Base-by-base conservation (phyloP, 2,329 filamentous ascomycete species). In the Colletotrichum sp. region DNA sequence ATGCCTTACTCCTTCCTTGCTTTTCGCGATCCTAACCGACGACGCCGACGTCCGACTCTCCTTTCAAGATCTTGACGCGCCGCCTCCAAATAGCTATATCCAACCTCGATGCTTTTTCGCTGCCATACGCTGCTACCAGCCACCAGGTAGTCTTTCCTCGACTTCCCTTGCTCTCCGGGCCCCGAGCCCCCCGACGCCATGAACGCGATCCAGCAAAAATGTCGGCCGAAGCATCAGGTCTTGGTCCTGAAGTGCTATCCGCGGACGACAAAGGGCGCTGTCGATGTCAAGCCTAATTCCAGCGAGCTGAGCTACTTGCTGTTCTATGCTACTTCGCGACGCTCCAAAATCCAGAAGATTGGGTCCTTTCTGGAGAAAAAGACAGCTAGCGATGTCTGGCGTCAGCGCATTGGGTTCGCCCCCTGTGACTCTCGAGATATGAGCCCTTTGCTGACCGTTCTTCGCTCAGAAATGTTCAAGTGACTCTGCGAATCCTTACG, bases 211-310 rank as follows among this genome's bases (percentile, higher is more conserved):
- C 89, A 92, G 85, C 89, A 93, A 81, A 92, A 89, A 85, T 93
- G 92, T 86, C 95, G 96, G 76, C 96, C 97, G 32, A 99, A 98
- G 89, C 97, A 99, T 87, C 96, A 99, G 90, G 95, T 98, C 80
- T 89, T 99, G 77, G 94, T 98, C 79, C 91, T 98, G 79, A 98
- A 98, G 88, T 99, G 96, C 89, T 99, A 98, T 85, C 97, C 97
- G 55, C 94, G 94, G 80, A 96, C 95, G 78, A 95, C 95, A 79
- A 99, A 98, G 87, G 95, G 95, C 68, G 93, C 95, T 78, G 94
- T 96, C 83, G 95, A 98, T 82, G 95, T 98, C 82, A 98, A 96
- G 87, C 96, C 97, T 60, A 99, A 99, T 86, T 95, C 95, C 79
- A 98, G 95, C 87, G 97, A 99, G 89, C 92, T 99, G 78, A 98